Evolutionary conservation across 768 basidiomycete genomes (phyloP).

Genomic region (Crepidotus variabilis): DNA sequence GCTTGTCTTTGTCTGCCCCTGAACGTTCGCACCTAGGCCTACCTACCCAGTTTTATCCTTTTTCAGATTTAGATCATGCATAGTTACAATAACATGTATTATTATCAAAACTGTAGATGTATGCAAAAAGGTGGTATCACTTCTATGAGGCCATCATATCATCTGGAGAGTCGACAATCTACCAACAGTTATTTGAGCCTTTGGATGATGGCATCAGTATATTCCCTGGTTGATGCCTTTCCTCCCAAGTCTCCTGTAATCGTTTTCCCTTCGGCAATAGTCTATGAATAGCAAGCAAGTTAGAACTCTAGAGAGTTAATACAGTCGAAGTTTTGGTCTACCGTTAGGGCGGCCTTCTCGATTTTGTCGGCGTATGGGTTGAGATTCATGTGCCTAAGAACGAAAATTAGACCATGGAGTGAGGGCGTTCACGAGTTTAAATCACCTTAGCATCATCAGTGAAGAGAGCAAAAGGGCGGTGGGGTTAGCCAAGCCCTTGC

Average conservation of each 20-base stretch:
- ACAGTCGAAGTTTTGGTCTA: constrained; percentile 37
- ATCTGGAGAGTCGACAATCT: not conserved
- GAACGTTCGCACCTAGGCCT: constrained; percentile 2
- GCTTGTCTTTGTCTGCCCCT: constrained; percentile 20
- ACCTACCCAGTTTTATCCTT: not conserved
- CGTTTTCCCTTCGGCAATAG: constrained; percentile 92
- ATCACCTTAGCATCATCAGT: constrained; percentile 95
- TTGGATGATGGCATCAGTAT: constrained; percentile 81
- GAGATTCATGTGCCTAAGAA: constrained; percentile 85
- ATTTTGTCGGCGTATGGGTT: constrained; percentile 82
- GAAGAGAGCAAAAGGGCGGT: constrained; percentile 95
- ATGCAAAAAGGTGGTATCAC: not conserved
- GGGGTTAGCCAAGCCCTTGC: constrained; percentile 96
- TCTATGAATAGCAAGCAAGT: constrained; percentile 44
- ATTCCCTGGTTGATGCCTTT: constrained; percentile 84
- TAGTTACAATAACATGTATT: not conserved
- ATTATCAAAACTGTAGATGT: not conserved
- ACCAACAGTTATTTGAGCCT: constrained; percentile 40
- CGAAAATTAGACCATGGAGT: constrained; percentile 10
- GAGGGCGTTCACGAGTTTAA: constrained; percentile 10
- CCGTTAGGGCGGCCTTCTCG: constrained; percentile 85
- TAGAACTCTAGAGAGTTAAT: constrained; percentile 3
- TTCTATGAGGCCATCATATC: not conserved
- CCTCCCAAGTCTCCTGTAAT: constrained; percentile 98
- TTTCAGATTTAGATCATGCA: not conserved